Evolutionary conservation across 495 filamentous ascomycete genomes (phyloP), one percentile per base, ranked within the genome.

Genomic region (Trichocladium uniseriatum): DNA sequence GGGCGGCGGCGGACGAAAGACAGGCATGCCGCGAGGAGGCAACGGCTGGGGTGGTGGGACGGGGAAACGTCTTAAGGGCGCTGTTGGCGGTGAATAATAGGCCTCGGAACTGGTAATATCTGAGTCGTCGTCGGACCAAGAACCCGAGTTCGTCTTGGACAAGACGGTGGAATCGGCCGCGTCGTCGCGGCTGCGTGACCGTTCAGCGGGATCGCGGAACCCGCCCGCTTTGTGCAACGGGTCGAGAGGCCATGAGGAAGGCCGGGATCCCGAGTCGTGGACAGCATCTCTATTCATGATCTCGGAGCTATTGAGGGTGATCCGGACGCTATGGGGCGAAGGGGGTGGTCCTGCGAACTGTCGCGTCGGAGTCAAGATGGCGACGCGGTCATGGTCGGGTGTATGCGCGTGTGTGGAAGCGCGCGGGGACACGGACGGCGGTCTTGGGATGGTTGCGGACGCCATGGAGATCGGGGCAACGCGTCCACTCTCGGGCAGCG

Each of bases 381-480:
- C 24, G 20, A 21, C 27, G 18, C 28, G 41, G n/a, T 15, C 37
- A 40, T 39, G 15, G 15, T 19, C 40, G 36, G 39, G 36, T 4
- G 40, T 43, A 28, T 50, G 31, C 1, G 40, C 20, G 15, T 20
- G 31, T 11, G 22, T 5, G 3, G 40, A 31, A 8, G 39, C 9
- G 39, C 35, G 41, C 2, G 16, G 36, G 14, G 36, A 45, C 11
- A 24, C 7, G 0, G 41, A 18, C 5, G 6, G 19, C 13, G 41
- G 27, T 41, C 16, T 9, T 22, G 46, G 20, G 14, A 44, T 44
- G 24, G 40, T 27, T 19, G 37, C 9, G 31, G 38, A 24, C n/a
- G 52, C 46, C 52, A 54, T 54, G 8, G 2, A 29, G 6, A 24
- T 34, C 9, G 41, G 20, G 35, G 35, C 22, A 11, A 51, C 24